A percentile compares a stretch with the other conserved stretches of the same genome.
Evolutionary conservation across 2,329 filamentous ascomycete genomes (phyloP).

Genomic region (Trichoderma citrinoviride): DNA sequence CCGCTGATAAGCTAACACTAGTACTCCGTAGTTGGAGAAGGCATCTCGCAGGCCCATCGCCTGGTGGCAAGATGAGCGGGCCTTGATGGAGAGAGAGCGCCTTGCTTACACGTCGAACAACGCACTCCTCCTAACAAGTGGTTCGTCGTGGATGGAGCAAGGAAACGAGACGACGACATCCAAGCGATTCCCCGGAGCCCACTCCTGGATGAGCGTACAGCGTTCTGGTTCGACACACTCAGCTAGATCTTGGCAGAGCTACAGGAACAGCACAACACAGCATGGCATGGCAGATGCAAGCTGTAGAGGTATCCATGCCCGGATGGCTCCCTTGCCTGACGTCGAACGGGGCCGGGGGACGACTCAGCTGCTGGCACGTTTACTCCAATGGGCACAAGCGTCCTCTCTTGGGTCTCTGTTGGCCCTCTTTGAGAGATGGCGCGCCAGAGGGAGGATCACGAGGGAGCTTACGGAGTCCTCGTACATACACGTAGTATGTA

Average conservation of each 20-base stretch:
- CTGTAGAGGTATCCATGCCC: constrained; percentile 17
- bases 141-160: constrained; percentile 17
- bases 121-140: constrained; percentile 11
- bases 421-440: neutral
- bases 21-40: constrained; percentile 19
- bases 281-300: constrained; percentile 15
- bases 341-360: constrained; percentile 8
- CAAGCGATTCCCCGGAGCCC: constrained; percentile 1
- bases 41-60: constrained; percentile 6
- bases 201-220: neutral
- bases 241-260: constrained; percentile 9
- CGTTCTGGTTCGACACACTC: constrained; percentile 8
- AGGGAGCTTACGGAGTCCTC: constrained; percentile 13
- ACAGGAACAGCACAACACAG: constrained; percentile 14
- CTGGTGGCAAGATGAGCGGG: constrained; percentile 18
- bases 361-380: constrained; percentile 18
- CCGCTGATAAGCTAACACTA: constrained; percentile 20
- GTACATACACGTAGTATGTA: constrained; percentile 6
- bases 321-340: neutral
- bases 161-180: constrained; percentile 8
- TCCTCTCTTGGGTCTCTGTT: constrained; percentile 3
- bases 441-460: constrained; percentile 3
- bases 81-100: constrained; percentile 9
- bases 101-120: constrained; percentile 15
- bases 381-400: neutral